Conservation (phyloP, 192 early-diverging fungal species). For the Phlyctochytrium planicorne region DNA sequence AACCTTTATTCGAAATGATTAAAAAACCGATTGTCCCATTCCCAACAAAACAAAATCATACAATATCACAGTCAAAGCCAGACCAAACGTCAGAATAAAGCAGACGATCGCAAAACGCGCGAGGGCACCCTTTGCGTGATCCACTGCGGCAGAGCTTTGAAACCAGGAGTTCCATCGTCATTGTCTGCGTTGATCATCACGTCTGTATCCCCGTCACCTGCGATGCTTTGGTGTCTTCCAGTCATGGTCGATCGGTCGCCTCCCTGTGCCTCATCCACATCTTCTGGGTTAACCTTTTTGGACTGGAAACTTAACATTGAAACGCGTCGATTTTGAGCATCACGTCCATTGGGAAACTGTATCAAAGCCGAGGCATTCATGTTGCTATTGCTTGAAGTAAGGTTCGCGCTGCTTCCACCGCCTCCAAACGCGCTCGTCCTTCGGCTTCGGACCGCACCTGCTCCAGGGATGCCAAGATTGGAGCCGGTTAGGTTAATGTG, state of each 20-base stretch:
- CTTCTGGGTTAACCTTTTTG: constrained; percentile 22
- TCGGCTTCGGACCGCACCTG: neutral
- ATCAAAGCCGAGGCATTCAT: too few relatives aligned
- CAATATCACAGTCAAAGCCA: constrained; percentile 47
- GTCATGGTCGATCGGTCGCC: too few relatives aligned
- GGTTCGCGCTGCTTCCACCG: neutral
- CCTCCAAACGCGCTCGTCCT: neutral
- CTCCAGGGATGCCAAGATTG: neutral
- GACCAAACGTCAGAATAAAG: constrained; percentile 28
- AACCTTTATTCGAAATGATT: too few relatives aligned
- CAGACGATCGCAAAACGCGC: constrained; percentile 28
- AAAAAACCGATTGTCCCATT: constrained; percentile 37
- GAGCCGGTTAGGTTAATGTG: neutral
- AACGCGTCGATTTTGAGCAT: constrained; percentile 1
- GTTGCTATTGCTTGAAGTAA: too few relatives aligned
- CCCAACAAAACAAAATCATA: constrained; percentile 54
- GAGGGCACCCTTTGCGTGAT: constrained; percentile 29
- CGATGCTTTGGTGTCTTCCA: neutral
- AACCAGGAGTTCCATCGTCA: constrained; percentile 26
- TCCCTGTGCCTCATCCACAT: constrained; percentile 18
- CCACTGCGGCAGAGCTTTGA: constrained; percentile 33
- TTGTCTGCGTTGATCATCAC: constrained; percentile 11
- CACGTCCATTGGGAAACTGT: constrained; percentile 3
- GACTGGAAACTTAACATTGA: constrained; percentile 9
- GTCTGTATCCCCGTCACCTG: neutral